Base-by-base conservation (phyloP, 2,329 filamentous ascomycete genomes). In the Pestalotiopsis fici region DNA sequence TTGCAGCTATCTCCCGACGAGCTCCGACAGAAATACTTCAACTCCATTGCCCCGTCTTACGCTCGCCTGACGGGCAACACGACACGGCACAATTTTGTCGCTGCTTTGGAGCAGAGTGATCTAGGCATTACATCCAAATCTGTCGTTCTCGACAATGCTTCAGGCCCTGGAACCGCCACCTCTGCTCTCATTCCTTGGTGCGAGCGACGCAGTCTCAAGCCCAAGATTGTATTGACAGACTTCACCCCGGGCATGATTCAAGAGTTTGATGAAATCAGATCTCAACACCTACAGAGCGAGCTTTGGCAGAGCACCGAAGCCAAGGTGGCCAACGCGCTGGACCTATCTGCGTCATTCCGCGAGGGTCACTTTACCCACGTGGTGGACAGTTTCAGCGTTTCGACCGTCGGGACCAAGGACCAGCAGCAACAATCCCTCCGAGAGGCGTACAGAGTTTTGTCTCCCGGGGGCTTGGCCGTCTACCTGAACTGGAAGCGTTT, bases 321-420 rank as follows among this genome's bases (percentile, higher is more conserved):
- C 9, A 25, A 67, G 0, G 31, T 66, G 1, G 56, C 75, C 1
- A 73, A 77, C 56, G 70, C 71, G n/a, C 69, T 69, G 5, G 67
- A 68, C 50, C 68, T 77, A 1, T 68, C 69, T 6, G 67, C 67
- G n/a, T n/a, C 43, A 0, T 59, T 77, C 4, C 47, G 71, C 0
- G 68, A 72, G 9, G 65, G 59, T n/a, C 21, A 43, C 59, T 67
- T 72, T 47, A 72, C 72, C 0, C 77, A 78, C 66, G 71, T 66
- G 15, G 72, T 78, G 64, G 69, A 73, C 62, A 78, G 76, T 67
- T 76, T 78, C 25, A 77, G 76, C 67, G 68, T 77, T 35, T 79
- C 75, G 59, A 74, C 74, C 11, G 71, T 79, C 23, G 54, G 67
- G 2, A 64, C 72, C 18, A 74, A 72, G 1, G 59, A 69, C 6